Evolutionary conservation across 139 green algal genomes (phyloP).

Genomic region (Ettlia oleoabundans): DNA sequence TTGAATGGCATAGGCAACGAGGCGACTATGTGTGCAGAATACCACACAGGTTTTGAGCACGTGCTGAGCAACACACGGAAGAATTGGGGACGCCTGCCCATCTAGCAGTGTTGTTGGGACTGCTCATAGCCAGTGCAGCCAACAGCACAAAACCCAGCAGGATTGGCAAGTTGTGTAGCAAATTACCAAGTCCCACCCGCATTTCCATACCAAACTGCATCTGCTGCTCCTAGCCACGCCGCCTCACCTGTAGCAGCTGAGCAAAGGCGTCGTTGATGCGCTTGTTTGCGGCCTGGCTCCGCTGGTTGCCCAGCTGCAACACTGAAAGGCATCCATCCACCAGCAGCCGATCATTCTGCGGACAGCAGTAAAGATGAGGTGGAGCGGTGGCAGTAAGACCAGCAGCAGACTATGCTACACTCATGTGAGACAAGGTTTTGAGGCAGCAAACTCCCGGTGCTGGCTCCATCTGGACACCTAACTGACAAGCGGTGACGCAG

Average conservation of each 20-base stretch:
- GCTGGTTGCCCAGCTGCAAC: slow-evolving; percentile 19
- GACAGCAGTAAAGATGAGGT: background rate
- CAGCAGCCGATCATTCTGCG: slow-evolving; percentile 27
- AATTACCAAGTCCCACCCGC: background rate
- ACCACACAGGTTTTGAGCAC: no score
- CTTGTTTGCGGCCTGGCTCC: slow-evolving; percentile 4
- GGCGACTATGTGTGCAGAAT: no score
- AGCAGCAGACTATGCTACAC: background rate
- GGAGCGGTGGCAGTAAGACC: background rate
- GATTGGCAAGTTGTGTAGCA: no score
- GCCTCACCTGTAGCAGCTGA: background rate
- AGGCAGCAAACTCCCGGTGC: no score
- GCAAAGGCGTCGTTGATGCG: background rate
- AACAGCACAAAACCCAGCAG: background rate
- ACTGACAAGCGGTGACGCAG: no score
- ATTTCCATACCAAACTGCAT: background rate
- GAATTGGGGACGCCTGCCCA: no score
- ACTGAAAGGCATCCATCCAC: slow-evolving; percentile 20
- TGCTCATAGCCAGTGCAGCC: no score
- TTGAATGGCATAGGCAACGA: no score
- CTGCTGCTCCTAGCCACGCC: background rate
- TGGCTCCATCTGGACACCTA: no score
- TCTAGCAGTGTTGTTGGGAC: no score
- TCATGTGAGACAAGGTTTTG: background rate
- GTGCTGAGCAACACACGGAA: no score